Evolutionary conservation across 2,329 filamentous ascomycete genomes (phyloP), one percentile per base, ranked within the genome.

Genomic region (Helotiales sp.): DNA sequence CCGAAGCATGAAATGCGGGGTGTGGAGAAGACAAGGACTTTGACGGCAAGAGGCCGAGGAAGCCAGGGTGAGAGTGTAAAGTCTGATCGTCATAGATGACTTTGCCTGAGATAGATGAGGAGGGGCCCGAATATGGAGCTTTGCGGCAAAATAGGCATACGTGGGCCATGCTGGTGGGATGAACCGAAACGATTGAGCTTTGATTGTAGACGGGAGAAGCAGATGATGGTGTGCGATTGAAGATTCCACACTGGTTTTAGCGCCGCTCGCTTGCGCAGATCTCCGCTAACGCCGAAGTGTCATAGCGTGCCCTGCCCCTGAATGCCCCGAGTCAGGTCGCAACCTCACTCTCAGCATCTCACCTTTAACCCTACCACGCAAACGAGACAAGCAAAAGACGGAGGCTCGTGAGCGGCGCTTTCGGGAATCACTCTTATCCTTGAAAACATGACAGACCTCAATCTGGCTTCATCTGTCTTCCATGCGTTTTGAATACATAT

Each of bases 21-120:
- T 22, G 38, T 13, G 6, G 38, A 42, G 17, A 22, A 38, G 19
- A 38, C n/a, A 17, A 42, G 19, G 19, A 25, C 17, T 22, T 22
- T 42, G 38, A 22, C 38, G 5, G 10, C 17, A 42, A 24, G 8
- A 24, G n/a, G n/a, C n/a, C 31, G 31, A 34, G 31, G 31, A 15
- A 9, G 44, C 44, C 8, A 19, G 10, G 30, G 4, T 3, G 29
- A 31, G 44, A 47, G 44, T 29, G 44, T 12, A 12, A 25, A 25
- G 22, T 27, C 40, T 29, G n/a, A 17, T 29, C 2, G 44, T 25
- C 15, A 47, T 47, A 25, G 15, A 24, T 9, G 12, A 19, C 40
- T 47, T 47, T 47, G 44, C 44, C 44, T 47, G 44, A 47, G 44
- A 24, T 47, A 19, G 44, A 47, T 9, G 24, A 47, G 13, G 44